Evolutionary conservation across 352 stramenopile genomes (phyloP), one percentile per base, ranked within the genome.

Genomic region (Phytophthora melonis): DNA sequence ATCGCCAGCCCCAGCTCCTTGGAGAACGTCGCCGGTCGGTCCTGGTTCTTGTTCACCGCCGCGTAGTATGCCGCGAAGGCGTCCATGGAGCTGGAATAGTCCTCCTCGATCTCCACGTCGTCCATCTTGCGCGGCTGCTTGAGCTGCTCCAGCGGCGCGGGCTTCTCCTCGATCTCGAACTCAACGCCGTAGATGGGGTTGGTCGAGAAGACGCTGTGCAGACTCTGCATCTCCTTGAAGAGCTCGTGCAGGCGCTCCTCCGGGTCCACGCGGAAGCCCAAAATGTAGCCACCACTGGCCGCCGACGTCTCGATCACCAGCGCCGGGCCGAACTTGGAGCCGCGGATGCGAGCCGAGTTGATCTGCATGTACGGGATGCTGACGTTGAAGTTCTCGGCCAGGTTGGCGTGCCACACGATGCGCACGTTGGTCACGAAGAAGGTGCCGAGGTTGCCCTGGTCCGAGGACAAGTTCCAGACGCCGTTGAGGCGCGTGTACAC

Each of bases 331-430:
- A 98, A 98, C 71, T 98, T 97, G 23, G 90, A 97, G 45, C 88
- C 87, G 36, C 93, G 89, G 49, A 97, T 87, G 27, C 88, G 80
- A 58, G 93, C 82, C 57, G 84, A 92, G 57, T 90, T 91, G 74
- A 98, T 97, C 79, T 98, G 94, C 81, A 98, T 96, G 86, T 98
- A 98, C 53, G 94, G 94, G 47, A 98, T 97, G 75, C 88, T 97
- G 23, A 98, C 94, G 72, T 98, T 98, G 78, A 98, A 98, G 80
- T 98, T 98, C 70, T 97, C 88, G 1, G 94, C 93, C 32, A 98
- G 72, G 66, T 97, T 97, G 8, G 94, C 94, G 70, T 98, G 93
- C 94, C 94, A 98, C 27, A 98, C 94, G 30, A 98, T 74, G 43
- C 93, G 90, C 32, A 98, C 87, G 70, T 98, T 98, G 43, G 93